Evolutionary conservation across 805 yeast genomes (phyloP).

Genomic region (Scheffersomyces stipitis): DNA sequence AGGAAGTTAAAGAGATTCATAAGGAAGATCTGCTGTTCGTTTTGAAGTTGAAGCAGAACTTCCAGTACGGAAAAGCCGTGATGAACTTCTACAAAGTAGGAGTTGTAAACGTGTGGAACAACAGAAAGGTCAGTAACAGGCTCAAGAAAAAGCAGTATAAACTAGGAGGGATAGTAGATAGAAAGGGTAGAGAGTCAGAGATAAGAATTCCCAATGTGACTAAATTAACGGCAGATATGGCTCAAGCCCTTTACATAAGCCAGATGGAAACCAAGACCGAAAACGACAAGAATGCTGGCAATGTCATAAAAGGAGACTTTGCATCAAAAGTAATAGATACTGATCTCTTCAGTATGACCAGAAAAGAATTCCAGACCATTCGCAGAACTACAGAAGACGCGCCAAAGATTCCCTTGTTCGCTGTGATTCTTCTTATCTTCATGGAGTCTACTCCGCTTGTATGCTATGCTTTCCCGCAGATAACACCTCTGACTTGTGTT

Average conservation of each 20-base stretch:
- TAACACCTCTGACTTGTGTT: slow-evolving; percentile 60
- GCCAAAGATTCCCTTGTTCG: slow-evolving; percentile 53
- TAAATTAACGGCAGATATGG: slow-evolving; percentile 36
- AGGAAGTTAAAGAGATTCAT: slow-evolving; percentile 20
- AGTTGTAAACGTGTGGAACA: slow-evolving; percentile 53
- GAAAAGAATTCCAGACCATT: slow-evolving; percentile 52
- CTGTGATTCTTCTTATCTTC: slow-evolving; percentile 45
- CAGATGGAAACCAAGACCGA: slow-evolving; percentile 34
- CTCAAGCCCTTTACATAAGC: slow-evolving; percentile 33
- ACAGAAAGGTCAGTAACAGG: slow-evolving; percentile 21
- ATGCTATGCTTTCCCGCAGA: slow-evolving; percentile 52
- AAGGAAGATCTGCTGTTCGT: slow-evolving; percentile 12
- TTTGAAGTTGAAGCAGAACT: slow-evolving; percentile 38
- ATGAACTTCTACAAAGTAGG: slow-evolving; percentile 60
- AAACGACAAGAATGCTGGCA: slow-evolving; percentile 10
- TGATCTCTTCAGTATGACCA: slow-evolving; percentile 37
- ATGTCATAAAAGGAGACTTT: slow-evolving; percentile 16
- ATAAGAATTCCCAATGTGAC: slow-evolving; percentile 31
- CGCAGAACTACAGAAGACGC: slow-evolving; percentile 52
- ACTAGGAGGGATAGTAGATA: slow-evolving; percentile 18
- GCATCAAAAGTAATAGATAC: slow-evolving; percentile 7
- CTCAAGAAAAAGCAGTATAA: slow-evolving; percentile 18
- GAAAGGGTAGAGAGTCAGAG: slow-evolving; percentile 22
- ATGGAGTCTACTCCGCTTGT: slow-evolving; percentile 56
- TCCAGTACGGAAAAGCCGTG: slow-evolving; percentile 44